A percentile compares a stretch with the other conserved stretches of the same genome.
These are phyloP conservation scores for Nectriaceae sp. DNA, from an alignment of 2,329 filamentous ascomycete species.

Conservation along the genomic window DNA sequence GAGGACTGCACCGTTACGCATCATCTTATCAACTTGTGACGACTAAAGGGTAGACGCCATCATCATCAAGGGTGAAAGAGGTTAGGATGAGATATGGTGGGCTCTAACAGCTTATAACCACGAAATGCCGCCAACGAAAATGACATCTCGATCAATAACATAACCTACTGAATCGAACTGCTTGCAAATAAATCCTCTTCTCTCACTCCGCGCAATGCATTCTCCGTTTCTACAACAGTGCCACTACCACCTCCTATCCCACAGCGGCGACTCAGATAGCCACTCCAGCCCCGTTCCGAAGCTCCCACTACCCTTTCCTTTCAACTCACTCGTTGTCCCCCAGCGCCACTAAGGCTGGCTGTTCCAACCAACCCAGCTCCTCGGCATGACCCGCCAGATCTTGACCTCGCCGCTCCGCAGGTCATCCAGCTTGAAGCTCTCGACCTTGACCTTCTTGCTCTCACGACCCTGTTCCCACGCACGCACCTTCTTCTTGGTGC, in stretches of 20 bases:
- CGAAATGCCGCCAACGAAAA: constrained; percentile 9
- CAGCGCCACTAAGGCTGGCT: constrained; percentile 53
- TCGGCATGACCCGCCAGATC: constrained; percentile 93
- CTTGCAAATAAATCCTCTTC: constrained; percentile 27
- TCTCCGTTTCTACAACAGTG: constrained; percentile 8
- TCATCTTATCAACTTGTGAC: too few species aligned
- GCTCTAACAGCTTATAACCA: too few species aligned
- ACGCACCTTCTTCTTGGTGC: constrained; percentile 95
- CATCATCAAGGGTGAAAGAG: too few species aligned
- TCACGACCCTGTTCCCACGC: constrained; percentile 95
- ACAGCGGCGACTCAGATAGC: constrained; percentile 15
- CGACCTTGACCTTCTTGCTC: constrained; percentile 88
- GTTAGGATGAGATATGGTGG: too few species aligned
- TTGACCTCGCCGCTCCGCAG: constrained; percentile 91
- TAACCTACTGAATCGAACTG: constrained; percentile 34
- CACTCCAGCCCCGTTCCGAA: constrained; percentile 13
- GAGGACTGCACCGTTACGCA: too few species aligned
- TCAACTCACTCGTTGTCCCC: constrained; percentile 16
- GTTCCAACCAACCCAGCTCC: constrained; percentile 91
- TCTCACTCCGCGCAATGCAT: too few species aligned
- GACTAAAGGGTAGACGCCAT: too few species aligned
- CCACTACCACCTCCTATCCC: constrained; percentile 9
- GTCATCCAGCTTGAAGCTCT: constrained; percentile 94
- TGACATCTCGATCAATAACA: constrained; percentile 29
- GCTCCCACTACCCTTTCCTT: constrained; percentile 15